Base-by-base conservation (phyloP, 2,329 filamentous ascomycete species). In the Albophoma yamanashiensis region DNA sequence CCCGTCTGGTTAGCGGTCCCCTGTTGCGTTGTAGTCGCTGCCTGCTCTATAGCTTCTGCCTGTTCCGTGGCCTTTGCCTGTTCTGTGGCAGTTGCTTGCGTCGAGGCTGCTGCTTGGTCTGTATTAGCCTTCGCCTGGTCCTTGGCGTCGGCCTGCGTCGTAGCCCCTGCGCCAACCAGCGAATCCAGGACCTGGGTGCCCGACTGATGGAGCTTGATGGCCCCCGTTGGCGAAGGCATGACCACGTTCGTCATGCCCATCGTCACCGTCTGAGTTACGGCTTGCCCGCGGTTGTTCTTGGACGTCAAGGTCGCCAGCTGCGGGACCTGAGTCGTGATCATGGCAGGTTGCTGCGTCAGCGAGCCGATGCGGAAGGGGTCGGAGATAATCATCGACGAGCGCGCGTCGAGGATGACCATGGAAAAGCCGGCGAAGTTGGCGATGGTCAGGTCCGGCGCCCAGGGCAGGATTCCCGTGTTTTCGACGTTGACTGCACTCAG, bases 361-460 rank as follows among this genome's bases (percentile, higher is more conserved):
- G 56, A 55, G 15, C 8, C 27, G 27, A 58, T 58, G 56, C 42
- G 11, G 15, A 58, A 58, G 20, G 45, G 14, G 6, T 61, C 56
- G 8, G 56, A 58, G 20, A 58, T 22, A 31, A 61, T 15, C 2
- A 39, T 43, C 3, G 1, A 6, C 15, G 56, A 42, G 25, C 57
- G 59, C 7, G 65, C 45, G 22, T 68, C 66, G 59, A 64, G 52
- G 50, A 68, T 64, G 25, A 66, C 55, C 62, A 68, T 64, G 59
- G 61, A 57, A 56, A 67, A 67, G 45, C 59, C 62, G 3, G 62
- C 61, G 50, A 67, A 65, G 1, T 64, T 63, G n/a, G 60, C 59
- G 25, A 67, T 66, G 31, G 62, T 61, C 27, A 59, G 43, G 25
- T 64, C 63, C 2, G 66, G 66, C 2, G 59, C 61, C 67, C 66